These are phyloP conservation scores for Cenococcum geophilum DNA, from an alignment of 495 filamentous ascomycete species.

Conservation along the genomic window DNA sequence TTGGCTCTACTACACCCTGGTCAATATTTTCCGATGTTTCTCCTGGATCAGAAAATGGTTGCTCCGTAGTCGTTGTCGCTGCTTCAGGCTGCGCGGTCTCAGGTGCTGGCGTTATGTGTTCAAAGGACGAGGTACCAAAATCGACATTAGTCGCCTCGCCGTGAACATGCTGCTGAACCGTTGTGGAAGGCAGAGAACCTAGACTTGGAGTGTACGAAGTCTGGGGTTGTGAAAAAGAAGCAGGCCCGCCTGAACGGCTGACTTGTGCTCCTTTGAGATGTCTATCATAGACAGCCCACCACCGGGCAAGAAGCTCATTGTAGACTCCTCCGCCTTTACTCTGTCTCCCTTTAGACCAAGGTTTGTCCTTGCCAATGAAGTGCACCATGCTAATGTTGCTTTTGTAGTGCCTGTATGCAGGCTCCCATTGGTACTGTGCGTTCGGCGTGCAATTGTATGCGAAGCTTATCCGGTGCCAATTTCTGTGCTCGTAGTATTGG, in stretches of 20 bases:
- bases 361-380: conserved; percentile 88
- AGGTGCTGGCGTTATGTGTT: conserved; percentile 10
- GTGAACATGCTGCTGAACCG: conserved; percentile 40
- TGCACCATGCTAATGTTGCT: conserved; percentile 80
- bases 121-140: conserved; percentile 30
- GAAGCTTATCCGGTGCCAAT: conserved; percentile 87
- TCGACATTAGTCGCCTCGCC: conserved; percentile 34
- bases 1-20: conserved; percentile 38
- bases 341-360: conserved; percentile 69
- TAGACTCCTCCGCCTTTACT: conserved; percentile 54
- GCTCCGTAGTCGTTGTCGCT: conserved; percentile 30
- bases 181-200: conserved; percentile 16
- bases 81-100: conserved; percentile 23
- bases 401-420: conserved; percentile 89
- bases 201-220: conserved; percentile 1
- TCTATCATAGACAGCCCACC: conserved; percentile 89
- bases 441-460: conserved; percentile 94
- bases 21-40: conserved; percentile 38
- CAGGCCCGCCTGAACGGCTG: neutral
- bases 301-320: conserved; percentile 70
- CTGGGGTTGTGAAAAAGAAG: conserved; percentile 1
- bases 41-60: conserved; percentile 37
- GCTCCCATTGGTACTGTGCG: conserved; percentile 89
- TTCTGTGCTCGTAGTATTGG: conserved; percentile 68
- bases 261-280: conserved; percentile 53